A percentile compares a stretch with the other conserved stretches of the same genome.
These are phyloP conservation scores for Pseudogymnoascus sp. DNA, from an alignment of 2,329 filamentous ascomycete genomes.

Conservation along the genomic window DNA sequence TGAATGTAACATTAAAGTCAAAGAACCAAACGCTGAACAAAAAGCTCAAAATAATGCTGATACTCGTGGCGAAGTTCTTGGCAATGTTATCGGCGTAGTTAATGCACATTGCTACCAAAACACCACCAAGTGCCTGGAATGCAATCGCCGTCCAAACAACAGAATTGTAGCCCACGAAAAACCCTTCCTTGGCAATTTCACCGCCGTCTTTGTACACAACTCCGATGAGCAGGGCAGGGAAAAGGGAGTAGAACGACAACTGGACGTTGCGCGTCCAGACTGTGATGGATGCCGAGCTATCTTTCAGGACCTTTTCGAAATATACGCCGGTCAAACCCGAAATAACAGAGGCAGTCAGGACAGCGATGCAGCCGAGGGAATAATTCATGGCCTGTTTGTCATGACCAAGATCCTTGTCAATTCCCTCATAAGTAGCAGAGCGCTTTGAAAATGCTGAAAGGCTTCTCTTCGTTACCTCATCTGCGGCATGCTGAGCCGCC, in stretches of 20 bases:
- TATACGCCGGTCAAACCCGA: constrained; percentile 82
- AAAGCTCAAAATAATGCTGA: constrained; percentile 83
- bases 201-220: constrained; percentile 81
- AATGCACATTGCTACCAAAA: constrained; percentile 75
- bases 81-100: constrained; percentile 83
- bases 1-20: constrained; percentile 62
- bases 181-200: constrained; percentile 73
- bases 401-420: constrained; percentile 54
- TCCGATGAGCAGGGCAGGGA: constrained; percentile 79
- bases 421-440: constrained; percentile 86
- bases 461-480: constrained; percentile 43
- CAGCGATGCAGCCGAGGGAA: constrained; percentile 69
- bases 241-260: constrained; percentile 86
- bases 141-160: constrained; percentile 80
- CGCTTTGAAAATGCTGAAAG: constrained; percentile 48
- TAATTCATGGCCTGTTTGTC: constrained; percentile 58
- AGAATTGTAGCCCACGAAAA: constrained; percentile 92
- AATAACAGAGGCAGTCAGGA: constrained; percentile 66
- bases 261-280: constrained; percentile 95
- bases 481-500: constrained; percentile 41
- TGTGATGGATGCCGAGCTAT: constrained; percentile 65
- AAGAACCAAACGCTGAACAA: constrained; percentile 81
- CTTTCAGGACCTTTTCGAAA: constrained; percentile 86
- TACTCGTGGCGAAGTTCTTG: constrained; percentile 88
- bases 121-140: constrained; percentile 74